These are phyloP conservation scores for Tetradesmus obliquus DNA, from an alignment of 139 green algal species.

Conservation along the genomic window DNA sequence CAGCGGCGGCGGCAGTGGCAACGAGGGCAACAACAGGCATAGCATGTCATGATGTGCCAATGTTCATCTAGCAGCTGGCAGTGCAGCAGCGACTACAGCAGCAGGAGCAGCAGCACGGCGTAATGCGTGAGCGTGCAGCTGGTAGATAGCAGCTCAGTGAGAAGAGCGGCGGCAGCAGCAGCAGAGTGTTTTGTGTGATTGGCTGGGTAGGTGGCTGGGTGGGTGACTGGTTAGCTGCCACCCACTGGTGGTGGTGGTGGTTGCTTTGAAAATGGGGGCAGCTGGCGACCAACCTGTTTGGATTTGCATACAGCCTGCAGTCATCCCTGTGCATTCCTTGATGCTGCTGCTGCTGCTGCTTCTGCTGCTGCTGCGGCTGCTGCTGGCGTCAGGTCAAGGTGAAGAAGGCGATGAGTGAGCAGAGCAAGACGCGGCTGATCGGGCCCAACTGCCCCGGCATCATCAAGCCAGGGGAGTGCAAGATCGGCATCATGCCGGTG, in stretches of 20 bases:
- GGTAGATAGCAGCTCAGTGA: not conserved
- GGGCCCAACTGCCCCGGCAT: conserved; percentile 99
- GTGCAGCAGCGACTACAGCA: no score
- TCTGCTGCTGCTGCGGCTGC: not conserved
- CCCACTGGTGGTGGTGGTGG: not conserved
- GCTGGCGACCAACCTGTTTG: not conserved
- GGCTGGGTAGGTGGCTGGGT: no score
- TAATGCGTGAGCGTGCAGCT: no score
- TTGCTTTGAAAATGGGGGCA: not conserved
- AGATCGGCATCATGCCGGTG: conserved; percentile 99
- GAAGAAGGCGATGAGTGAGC: conserved; percentile 92
- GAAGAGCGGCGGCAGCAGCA: conserved; percentile 55
- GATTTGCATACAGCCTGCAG: not conserved
- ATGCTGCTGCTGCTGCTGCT: not conserved
- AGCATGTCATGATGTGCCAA: no score
- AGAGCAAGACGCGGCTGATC: conserved; percentile 94
- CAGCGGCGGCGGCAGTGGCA: not conserved
- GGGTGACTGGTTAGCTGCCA: no score
- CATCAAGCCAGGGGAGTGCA: conserved; percentile 99
- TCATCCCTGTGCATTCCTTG: not conserved
- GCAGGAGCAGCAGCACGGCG: no score
- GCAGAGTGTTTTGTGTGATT: conserved; percentile 54
- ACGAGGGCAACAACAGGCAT: not conserved
- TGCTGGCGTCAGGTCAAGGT: conserved; percentile 83
- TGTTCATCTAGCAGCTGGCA: not conserved